Base-by-base conservation (phyloP, 129 eudicot genomes). In the Flaveria brownii region DNA sequence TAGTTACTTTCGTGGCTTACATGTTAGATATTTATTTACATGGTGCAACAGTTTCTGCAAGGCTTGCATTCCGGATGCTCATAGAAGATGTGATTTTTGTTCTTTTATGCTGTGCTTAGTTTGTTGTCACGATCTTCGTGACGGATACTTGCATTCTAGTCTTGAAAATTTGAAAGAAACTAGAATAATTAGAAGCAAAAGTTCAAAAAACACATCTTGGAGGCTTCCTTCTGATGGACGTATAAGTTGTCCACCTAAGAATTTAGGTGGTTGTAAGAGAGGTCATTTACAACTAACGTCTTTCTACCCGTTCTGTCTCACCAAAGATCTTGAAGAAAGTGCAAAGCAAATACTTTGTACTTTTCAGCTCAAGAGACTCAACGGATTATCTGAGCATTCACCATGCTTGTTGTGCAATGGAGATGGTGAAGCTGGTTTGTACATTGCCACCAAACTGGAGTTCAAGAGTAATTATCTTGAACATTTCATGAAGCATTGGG, bases 401-500 rank as follows among this genome's bases (percentile, higher is more conserved):
- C 42, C 77, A 2, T 90, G 90, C 72, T 76, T 83, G 46, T 42
- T 86, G 23, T 90, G 96, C 77, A 70, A 70, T 20, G 65, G 33
- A 46, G 47, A 42, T 17, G 76, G 83, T 78, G 60, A 59, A 42
- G 56, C 5, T 68, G 92, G 36, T 3, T 30, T 30, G 36, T 30
- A 30, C 36, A 30, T 66, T 91, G 88, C 75, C 3, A 80, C 83
- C n/a, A 50, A 71, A 15, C 76, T 78, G 56, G 88, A 75, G 73
- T 84, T 85, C 54, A 80, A 54, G 25, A 82, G 74, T 41, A 80
- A 81, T 49, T 71, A 77, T 64, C 87, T 88, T 69, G 74, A 74
- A 57, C 97, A 93, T 76, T 91, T 90, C 57, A 88, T 81, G 78
- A 81, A 81, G 39, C 97, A 91, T 79, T 93, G 98, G 98, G 85